Evolutionary conservation across 331 rosid genomes (phyloP), one percentile per base, ranked within the genome.

Genomic region (Pyracantha coccinea): DNA sequence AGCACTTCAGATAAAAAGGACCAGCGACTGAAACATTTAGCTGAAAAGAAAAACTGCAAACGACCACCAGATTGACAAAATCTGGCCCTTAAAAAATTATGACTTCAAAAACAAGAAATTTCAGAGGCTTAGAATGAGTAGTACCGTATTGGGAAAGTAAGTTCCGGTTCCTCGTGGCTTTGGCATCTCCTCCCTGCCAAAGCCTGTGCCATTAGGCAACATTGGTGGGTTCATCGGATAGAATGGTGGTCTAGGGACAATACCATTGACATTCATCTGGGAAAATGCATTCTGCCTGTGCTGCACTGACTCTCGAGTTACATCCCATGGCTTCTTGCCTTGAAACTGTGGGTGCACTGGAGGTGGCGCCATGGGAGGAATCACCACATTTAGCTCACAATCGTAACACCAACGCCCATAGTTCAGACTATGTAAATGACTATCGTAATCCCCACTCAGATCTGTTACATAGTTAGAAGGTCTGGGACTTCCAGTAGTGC

Each of bases 141-240:
- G n/a, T 83, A 84, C 87, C 87, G 70, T 66, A 73, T 84, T 84
- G 76, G 87, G 87, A 74, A 84, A 80, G 68, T 80, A 84, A 3
- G 87, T 84, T 55, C 87, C 87, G 0, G 85, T 84, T 71, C 87
- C 87, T 74, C 87, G 83, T 10, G 85, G 83, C 68, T 84, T 84
- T 11, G 78, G 83, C 63, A 84, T 64, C 72, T 84, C 87, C 33
- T 84, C 85, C 57, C 77, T 60, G 15, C 69, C 75, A 76, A 77
- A 84, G 14, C 74, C 68, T 10, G 32, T 28, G 58, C 80, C 78
- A 45, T 80, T 80, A 6, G 88, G 75, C 35, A 78, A 71, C 63
- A 80, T 52, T 28, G 87, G 75, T 54, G 79, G 59, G 62, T 47
- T 69, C 35, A 80, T 64, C 21, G 79, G 78, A 72, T 77, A 84